Percentiles rank a stretch among this genome's conserved stretches.
These are phyloP conservation scores for Mollisia scopiformis DNA, from an alignment of 2,329 filamentous ascomycete species.

Conservation along the genomic window DNA sequence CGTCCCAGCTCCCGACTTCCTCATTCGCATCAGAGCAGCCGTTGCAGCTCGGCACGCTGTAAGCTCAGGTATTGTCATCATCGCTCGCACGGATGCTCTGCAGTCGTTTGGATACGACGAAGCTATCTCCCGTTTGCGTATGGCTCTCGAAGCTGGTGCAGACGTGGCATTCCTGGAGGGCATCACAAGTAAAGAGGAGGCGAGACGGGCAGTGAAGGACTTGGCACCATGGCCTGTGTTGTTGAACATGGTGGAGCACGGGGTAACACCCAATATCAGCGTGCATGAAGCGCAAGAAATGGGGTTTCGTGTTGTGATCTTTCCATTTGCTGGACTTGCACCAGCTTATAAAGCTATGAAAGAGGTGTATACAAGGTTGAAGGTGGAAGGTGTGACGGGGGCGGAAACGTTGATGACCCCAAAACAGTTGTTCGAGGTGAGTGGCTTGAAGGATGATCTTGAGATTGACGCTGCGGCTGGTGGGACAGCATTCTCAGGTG, in stretches of 20 bases:
- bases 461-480: conserved; percentile 37
- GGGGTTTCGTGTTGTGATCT: conserved; percentile 63
- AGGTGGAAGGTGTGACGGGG: conserved; percentile 38
- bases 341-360: conserved; percentile 49
- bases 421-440: background rate
- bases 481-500: conserved; percentile 17
- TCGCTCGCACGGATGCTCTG: conserved; percentile 64
- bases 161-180: conserved; percentile 65
- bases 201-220: conserved; percentile 46
- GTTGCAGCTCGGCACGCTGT: conserved; percentile 50
- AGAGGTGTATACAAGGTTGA: conserved; percentile 42
- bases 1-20: conserved; percentile 44
- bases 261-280: conserved; percentile 55
- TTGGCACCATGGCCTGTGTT: conserved; percentile 54
- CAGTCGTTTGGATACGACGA: conserved; percentile 60
- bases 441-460: conserved; percentile 2
- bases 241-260: conserved; percentile 61
- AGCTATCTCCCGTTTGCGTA: conserved; percentile 51
- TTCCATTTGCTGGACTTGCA: conserved; percentile 52
- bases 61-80: conserved; percentile 63
- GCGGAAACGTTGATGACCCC: background rate
- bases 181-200: conserved; percentile 53
- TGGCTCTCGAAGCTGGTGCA: conserved; percentile 56
- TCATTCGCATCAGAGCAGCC: conserved; percentile 57
- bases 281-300: conserved; percentile 55